Evolutionary conservation across 2,329 filamentous ascomycete genomes (phyloP), one percentile per base, ranked within the genome.

Genomic region (Neofusicoccum sp.): DNA sequence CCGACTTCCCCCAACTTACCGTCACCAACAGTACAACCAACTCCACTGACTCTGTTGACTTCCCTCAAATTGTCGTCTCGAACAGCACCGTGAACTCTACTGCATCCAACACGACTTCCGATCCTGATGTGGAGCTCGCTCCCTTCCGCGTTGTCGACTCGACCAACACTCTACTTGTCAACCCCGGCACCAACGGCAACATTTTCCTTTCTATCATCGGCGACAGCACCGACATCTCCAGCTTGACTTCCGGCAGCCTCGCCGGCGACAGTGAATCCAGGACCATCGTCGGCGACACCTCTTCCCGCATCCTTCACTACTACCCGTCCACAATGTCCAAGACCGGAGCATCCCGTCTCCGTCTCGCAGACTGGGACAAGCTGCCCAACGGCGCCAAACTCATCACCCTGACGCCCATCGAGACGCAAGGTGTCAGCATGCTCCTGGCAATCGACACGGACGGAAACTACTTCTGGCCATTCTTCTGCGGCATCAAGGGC

Each of bases 381-480:
- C 54, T 65, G 45, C 65, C 64, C 29, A 64, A 64, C 8, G 61
- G 60, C 33, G 56, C 64, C 2, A 50, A 48, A 28, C 31, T 66
- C 6, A 61, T 66, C 37, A 62, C 44, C 3, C 58, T 66, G 28
- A 62, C 56, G 14, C 65, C 60, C n/a, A 44, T 65, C 6, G 39
- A 36, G 5, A 56, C 47, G 4, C 39, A 41, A 1, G 50, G 50
- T 6, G 44, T 45, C 2, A 64, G 64, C 6, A 45, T 61, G 22
- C 14, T 66, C 31, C 12, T 66, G n/a, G 64, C 64, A 2, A 63
- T 65, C 28, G 65, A 64, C 31, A 50, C 61, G 0, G 34, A 62
- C 6, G 65, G 64, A 22, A 56, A 62, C 49, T 66, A 65, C 61
- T 66, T 64, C 56, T 66, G 61, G 52, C 64, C 61, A n/a, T 61